A percentile compares a stretch with the other conserved stretches of the same genome.
These are phyloP conservation scores for Hondaea fermentalgiana DNA, from an alignment of 108 stramenopile species.

Conservation along the genomic window DNA sequence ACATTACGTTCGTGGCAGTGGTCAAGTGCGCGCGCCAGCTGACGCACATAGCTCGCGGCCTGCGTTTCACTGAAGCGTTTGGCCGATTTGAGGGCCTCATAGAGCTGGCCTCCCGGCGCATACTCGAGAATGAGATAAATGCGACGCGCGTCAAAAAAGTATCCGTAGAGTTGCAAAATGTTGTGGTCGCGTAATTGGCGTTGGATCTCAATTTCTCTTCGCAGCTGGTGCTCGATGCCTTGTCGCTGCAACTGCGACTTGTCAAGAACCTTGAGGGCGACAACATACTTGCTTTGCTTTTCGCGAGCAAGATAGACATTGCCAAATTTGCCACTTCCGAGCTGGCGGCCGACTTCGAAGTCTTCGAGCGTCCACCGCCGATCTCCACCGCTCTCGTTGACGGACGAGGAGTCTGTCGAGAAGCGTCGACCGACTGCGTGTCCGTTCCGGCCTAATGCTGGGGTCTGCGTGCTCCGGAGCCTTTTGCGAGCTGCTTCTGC, in stretches of 20 bases:
- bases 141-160: conserved; percentile 34
- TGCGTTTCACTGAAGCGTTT: not conserved
- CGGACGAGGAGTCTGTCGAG: no score
- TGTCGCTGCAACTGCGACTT: conserved; percentile 85
- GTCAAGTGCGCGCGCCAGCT: conserved; percentile 29
- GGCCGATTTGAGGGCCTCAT: conserved; percentile 21
- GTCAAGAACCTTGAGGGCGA: conserved; percentile 91
- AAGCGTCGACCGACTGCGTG: no score
- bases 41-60: conserved; percentile 17
- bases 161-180: conserved; percentile 39
- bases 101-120: conserved; percentile 43
- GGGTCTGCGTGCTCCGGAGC: not conserved
- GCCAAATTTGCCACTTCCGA: conserved; percentile 90
- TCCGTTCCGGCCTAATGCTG: not conserved
- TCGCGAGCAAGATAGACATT: conserved; percentile 92
- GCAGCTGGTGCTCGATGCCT: conserved; percentile 62
- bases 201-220: conserved; percentile 48
- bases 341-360: conserved; percentile 94
- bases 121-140: conserved; percentile 49
- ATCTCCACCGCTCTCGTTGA: no score
- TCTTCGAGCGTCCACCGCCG: conserved; percentile 65
- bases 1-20: conserved; percentile 33
- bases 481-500: not conserved
- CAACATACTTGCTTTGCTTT: conserved; percentile 81
- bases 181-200: conserved; percentile 31